These are phyloP conservation scores for Rubia balearica DNA, from an alignment of 305 asterid genomes.

Conservation along the genomic window DNA sequence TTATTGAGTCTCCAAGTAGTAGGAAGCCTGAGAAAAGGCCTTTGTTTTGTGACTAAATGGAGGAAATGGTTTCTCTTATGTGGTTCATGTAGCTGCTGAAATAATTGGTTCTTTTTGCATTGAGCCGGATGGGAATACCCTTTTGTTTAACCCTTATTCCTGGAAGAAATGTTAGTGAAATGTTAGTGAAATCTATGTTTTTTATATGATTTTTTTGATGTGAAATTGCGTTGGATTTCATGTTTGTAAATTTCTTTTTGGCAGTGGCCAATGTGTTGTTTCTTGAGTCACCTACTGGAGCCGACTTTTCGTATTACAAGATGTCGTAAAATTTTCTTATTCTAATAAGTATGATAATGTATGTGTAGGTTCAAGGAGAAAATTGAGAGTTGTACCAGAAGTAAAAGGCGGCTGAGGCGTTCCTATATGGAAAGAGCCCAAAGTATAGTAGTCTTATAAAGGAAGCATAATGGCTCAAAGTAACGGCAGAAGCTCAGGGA, in stretches of 20 bases:
- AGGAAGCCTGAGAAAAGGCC: slow-evolving; percentile 64
- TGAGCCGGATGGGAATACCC: slow-evolving; percentile 69
- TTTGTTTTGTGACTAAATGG: slow-evolving; percentile 91
- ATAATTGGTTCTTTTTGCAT: no score
- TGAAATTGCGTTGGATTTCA: background rate
- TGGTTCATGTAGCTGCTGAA: slow-evolving; percentile 89
- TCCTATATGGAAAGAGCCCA: background rate
- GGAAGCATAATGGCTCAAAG: background rate
- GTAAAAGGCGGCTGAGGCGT: background rate
- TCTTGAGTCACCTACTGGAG: slow-evolving; percentile 85
- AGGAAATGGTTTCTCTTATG: slow-evolving; percentile 96
- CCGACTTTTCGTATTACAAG: slow-evolving; percentile 79
- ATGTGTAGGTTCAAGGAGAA: background rate
- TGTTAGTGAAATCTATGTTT: background rate
- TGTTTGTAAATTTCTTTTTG: slow-evolving; percentile 14
- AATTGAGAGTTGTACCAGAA: background rate
- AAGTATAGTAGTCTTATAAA: background rate
- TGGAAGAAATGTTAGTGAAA: slow-evolving; percentile 92
- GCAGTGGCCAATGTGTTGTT: slow-evolving; percentile 87
- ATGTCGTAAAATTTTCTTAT: slow-evolving; percentile 51
- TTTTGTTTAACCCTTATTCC: slow-evolving; percentile 55
- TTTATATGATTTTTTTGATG: background rate
- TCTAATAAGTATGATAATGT: no score
- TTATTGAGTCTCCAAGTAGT: slow-evolving; percentile 56
- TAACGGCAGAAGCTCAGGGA: background rate